Evolutionary conservation across 768 basidiomycete genomes (phyloP), one percentile per base, ranked within the genome.

Genomic region (Trametes gibbosa): DNA sequence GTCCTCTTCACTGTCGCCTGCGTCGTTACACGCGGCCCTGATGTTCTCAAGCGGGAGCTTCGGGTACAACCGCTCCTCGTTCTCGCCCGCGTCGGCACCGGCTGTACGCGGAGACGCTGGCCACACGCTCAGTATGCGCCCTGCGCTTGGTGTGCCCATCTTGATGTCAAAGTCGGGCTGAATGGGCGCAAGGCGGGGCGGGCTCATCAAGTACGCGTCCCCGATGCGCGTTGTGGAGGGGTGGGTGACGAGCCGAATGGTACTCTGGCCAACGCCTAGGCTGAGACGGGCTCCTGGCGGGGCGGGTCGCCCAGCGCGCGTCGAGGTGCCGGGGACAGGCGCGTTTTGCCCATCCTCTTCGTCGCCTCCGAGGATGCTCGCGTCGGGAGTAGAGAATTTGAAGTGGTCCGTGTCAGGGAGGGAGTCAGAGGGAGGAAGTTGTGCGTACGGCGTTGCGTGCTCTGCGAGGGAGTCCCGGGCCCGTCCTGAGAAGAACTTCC

Each of bases 161-260:
- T 81, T 78, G 27, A 91, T 76, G 61, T 91, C 88, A 63, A 89
- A 91, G 10, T 77, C 76, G 2, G 89, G 88, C 46, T 80, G 73
- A 66, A 86, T 84, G 0, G 89, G 84, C 62, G 81, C 78, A 3
- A 92, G 78, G 52, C 79, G 81, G 0, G 90, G 90, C 0, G 89
- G 89, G 32, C 73, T 76, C 61, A 62, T 24, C 29, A 32, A 32
- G 68, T 63, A 39, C 39, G 63, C 13, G 56, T 43, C 23, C 27
- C 47, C 19, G 64, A 40, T 19, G 35, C 40, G 16, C 62, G 29
- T 43, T 17, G 60, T 41, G 9, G 68, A 53, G 10, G 72, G 51
- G 12, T 57, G 68, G 32, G 74, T 74, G 51, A 83, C 73, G 9
- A 82, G 77, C 29, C 79, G 77, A 50, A 82, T 76, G 25, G 81